A percentile compares a stretch with the other conserved stretches of the same genome.
Evolutionary conservation across 2,329 filamentous ascomycete genomes (phyloP).

Genomic region (Cladosporium oxysporum): DNA sequence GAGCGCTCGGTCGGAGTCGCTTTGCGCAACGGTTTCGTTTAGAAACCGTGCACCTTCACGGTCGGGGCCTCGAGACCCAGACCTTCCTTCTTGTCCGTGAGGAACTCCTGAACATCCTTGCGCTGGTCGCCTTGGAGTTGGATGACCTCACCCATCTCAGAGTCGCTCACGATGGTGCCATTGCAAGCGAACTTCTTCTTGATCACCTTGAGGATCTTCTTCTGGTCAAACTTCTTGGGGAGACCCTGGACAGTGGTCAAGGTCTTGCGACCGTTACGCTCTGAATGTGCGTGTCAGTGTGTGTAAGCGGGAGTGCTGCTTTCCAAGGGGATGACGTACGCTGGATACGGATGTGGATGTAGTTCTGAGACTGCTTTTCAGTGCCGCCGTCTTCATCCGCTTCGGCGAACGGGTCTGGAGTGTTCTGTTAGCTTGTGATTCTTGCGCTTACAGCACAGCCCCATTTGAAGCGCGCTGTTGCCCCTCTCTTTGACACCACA

Average conservation of each 20-base stretch:
- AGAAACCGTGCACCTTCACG: conserved; percentile 73
- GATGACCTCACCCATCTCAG: conserved; percentile 98
- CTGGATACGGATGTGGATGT: conserved; percentile 99
- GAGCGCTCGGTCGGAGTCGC: conserved; percentile 9
- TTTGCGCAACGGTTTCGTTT: conserved; percentile 21
- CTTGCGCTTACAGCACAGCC: neutral
- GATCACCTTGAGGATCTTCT: conserved; percentile 99
- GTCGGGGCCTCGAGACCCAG: conserved; percentile 93
- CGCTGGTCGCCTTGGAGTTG: conserved; percentile 99
- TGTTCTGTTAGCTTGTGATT: conserved; percentile 1
- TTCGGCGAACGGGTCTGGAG: conserved; percentile 98
- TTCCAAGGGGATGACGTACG: conserved; percentile 63
- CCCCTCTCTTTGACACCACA: conserved; percentile 15
- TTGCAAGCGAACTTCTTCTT: conserved; percentile 99
- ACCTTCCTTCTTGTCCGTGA: conserved; percentile 92
- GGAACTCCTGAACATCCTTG: conserved; percentile 97
- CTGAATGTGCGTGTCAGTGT: conserved; percentile 50
- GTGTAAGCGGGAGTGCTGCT: neutral
- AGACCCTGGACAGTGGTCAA: conserved; percentile 99
- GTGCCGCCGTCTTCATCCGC: conserved; percentile 99
- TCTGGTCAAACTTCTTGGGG: conserved; percentile 98
- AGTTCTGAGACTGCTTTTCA: conserved; percentile 92
- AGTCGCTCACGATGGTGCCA: conserved; percentile 97
- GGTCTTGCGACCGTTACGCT: conserved; percentile 99
- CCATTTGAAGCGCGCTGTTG: conserved; percentile 4